A percentile compares a stretch with the other conserved stretches of the same genome.
Conservation (phyloP, 257 asterid genomes). For the Craterostigma plantagineum region DNA sequence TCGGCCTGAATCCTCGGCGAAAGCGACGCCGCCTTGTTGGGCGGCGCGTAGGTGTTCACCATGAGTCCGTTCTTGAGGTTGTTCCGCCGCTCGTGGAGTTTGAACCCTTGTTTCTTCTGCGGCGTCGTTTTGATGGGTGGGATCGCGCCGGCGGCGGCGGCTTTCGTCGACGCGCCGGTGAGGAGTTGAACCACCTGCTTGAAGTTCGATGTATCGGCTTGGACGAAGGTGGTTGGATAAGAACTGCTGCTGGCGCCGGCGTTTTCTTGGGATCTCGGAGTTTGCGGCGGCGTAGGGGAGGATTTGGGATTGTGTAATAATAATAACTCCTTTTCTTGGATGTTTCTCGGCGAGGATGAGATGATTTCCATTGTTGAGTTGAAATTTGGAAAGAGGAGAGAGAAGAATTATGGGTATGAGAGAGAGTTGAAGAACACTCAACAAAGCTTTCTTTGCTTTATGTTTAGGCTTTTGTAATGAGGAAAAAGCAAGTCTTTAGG, state of each 20-base stretch:
- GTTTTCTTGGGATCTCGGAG: neutral
- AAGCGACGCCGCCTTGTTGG: conserved; percentile 26
- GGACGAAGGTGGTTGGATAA: conserved; percentile 93
- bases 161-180: conserved; percentile 51
- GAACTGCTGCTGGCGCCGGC: conserved; percentile 13
- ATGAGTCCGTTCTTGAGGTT: conserved; percentile 55
- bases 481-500: too few species aligned
- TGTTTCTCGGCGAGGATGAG: too few species aligned
- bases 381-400: too few species aligned
- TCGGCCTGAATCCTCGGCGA: conserved; percentile 21
- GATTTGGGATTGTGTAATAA: too few species aligned
- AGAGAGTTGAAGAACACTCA: too few species aligned
- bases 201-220: conserved; percentile 83
- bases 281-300: neutral
- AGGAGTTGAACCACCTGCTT: conserved; percentile 89
- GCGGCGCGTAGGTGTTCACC: conserved; percentile 45
- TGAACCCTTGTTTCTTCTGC: conserved; percentile 46
- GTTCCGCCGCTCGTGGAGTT: conserved; percentile 72
- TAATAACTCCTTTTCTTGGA: too few species aligned
- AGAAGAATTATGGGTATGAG: too few species aligned
- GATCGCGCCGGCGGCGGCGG: conserved; percentile 28
- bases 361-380: too few species aligned
- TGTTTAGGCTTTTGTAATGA: too few species aligned
- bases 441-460: too few species aligned
- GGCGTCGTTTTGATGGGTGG: conserved; percentile 61